Conservation (phyloP, 768 basidiomycete species). For the Kwoniella mangroviensis region DNA sequence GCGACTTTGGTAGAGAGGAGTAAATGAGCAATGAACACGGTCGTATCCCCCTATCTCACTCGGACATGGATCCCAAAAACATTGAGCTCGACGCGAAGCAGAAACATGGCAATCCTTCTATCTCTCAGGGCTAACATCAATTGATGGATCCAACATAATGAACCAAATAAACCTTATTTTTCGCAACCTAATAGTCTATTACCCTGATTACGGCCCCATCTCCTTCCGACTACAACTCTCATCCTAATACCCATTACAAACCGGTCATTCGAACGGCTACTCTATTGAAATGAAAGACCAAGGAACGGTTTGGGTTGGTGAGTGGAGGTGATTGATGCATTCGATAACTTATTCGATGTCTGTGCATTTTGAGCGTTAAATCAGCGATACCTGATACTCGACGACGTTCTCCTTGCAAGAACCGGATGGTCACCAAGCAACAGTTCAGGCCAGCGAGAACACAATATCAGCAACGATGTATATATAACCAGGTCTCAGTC, state of each 20-base stretch:
- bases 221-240: not conserved
- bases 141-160: not conserved
- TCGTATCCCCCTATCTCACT: too few species aligned
- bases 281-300: not conserved
- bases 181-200: not conserved
- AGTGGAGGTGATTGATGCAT: not conserved
- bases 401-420: too few species aligned
- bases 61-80: not conserved
- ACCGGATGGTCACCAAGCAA: not conserved
- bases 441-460: not conserved
- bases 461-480: not conserved
- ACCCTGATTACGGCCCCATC: not conserved
- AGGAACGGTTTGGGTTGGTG: not conserved
- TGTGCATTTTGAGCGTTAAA: not conserved
- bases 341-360: not conserved
- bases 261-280: not conserved
- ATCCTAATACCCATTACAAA: not conserved
- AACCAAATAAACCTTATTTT: constrained; percentile 7
- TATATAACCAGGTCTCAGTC: not conserved
- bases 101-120: not conserved
- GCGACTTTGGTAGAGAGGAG: too few species aligned
- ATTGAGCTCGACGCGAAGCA: not conserved
- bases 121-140: not conserved
- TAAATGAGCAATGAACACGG: too few species aligned
- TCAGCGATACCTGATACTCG: too few species aligned